Percentiles rank a stretch among this genome's conserved stretches.
phyloP scores from a whole-genome alignment of 2,329 filamentous ascomycete genomes.

The Bipolaris gigantea region DNA sequence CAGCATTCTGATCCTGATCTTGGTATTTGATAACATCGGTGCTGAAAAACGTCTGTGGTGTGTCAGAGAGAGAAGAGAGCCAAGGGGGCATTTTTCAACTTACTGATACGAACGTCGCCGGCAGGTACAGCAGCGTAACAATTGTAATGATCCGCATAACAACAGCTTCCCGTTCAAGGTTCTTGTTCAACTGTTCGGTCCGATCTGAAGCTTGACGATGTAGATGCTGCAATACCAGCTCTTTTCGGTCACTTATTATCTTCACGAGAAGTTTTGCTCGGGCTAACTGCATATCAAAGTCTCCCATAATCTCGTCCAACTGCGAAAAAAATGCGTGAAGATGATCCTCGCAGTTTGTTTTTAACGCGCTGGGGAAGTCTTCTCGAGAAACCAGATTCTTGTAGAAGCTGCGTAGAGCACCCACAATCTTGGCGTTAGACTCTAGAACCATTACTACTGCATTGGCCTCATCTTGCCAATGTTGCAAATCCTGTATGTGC shows the following conservation, averaged over 20 bases:
- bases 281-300: conserved; percentile 43
- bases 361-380: conserved; percentile 23
- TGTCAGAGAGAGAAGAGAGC: background rate
- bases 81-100: background rate
- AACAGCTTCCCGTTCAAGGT: conserved; percentile 30
- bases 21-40: conserved; percentile 47
- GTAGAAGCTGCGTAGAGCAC: conserved; percentile 24
- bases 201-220: conserved; percentile 27
- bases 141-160: conserved; percentile 35
- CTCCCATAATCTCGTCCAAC: conserved; percentile 42
- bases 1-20: conserved; percentile 13
- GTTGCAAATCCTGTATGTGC: conserved; percentile 44
- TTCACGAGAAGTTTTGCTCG: conserved; percentile 41
- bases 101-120: conserved; percentile 35
- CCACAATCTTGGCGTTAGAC: conserved; percentile 46
- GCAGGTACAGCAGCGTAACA: conserved; percentile 30
- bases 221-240: conserved; percentile 30
- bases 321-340: conserved; percentile 17
- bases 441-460: conserved; percentile 45
- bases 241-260: conserved; percentile 44
- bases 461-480: conserved; percentile 42
- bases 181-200: conserved; percentile 25
- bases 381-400: conserved; percentile 8
- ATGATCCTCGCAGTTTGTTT: conserved; percentile 11
- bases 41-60: conserved; percentile 45